Evolutionary conservation across 257 asterid genomes (phyloP).

Genomic region (Cruciata laevipes): DNA sequence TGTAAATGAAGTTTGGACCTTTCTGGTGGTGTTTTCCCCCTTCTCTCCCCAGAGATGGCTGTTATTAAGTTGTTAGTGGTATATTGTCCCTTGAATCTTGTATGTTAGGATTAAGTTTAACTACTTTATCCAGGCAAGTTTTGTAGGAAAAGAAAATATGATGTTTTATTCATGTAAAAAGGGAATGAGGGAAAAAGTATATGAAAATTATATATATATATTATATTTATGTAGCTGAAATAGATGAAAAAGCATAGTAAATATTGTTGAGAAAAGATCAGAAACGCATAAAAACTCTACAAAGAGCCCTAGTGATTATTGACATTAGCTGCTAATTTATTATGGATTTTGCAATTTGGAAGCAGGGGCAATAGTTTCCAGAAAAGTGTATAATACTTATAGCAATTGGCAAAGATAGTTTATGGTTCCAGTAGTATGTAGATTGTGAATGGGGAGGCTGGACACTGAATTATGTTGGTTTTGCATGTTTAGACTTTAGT

Average conservation of each 20-base stretch:
- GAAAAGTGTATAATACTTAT: no score
- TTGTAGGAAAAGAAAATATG: neutral
- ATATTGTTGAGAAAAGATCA: neutral
- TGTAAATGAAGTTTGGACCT: neutral
- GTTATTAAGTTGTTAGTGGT: no score
- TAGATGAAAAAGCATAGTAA: neutral
- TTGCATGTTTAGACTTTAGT: no score
- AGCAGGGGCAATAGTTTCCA: neutral
- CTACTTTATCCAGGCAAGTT: neutral
- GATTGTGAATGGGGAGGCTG: no score
- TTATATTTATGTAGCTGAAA: neutral
- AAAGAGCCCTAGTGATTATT: neutral
- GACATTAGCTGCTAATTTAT: neutral
- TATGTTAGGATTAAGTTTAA: neutral
- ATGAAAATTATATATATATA: no score
- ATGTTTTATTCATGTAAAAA: neutral
- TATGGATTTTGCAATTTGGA: neutral
- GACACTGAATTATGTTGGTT: neutral
- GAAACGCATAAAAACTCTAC: neutral
- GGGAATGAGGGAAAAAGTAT: no score
- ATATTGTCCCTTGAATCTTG: neutral
- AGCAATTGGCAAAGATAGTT: no score
- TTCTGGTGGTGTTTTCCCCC: neutral
- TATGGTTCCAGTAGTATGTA: no score
- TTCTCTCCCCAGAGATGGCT: no score